Conservation (phyloP, 1,284 basidiomycete genomes). For the Mycena sp. region DNA sequence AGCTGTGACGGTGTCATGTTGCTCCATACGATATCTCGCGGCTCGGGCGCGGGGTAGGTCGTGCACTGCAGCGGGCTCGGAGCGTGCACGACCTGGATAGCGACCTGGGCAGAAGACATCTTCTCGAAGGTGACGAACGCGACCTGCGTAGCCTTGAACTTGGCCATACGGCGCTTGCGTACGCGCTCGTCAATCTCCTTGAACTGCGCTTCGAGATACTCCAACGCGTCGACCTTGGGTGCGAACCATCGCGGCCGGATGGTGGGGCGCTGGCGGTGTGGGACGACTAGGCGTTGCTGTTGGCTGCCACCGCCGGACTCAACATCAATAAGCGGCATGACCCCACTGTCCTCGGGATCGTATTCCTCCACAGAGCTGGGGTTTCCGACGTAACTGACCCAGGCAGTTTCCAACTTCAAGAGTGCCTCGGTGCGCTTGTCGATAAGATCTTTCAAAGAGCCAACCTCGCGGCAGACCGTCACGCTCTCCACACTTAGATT, state of each 20-base stretch:
- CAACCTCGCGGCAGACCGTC: conserved; percentile 87
- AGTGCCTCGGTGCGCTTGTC: conserved; percentile 84
- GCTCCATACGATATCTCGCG: conserved; percentile 95
- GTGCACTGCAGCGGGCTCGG: conserved; percentile 71
- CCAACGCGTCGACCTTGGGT: conserved; percentile 84
- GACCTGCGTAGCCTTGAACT: conserved; percentile 82
- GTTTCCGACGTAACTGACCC: conserved; percentile 93
- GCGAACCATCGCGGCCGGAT: conserved; percentile 74
- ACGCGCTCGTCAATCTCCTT: conserved; percentile 82
- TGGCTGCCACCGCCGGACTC: conserved; percentile 56
- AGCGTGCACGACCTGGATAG: conserved; percentile 87
- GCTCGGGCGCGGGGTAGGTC: conserved; percentile 89
- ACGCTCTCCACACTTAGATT: conserved; percentile 87
- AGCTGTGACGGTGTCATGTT: conserved; percentile 79
- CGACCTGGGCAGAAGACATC: conserved; percentile 94
- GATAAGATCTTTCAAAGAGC: conserved; percentile 76
- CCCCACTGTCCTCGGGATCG: conserved; percentile 68
- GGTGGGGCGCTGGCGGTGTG: conserved; percentile 76
- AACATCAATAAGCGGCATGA: conserved; percentile 50
- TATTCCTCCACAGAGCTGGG: conserved; percentile 83
- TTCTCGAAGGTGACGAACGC: conserved; percentile 99
- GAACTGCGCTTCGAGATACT: conserved; percentile 84
- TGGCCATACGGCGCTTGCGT: conserved; percentile 70
- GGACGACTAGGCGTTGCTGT: conserved; percentile 69
- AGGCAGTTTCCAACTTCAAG: conserved; percentile 81